Evolutionary conservation across 345 rosid genomes (phyloP), one percentile per base, ranked within the genome.

Genomic region (Gossypium raimondii): DNA sequence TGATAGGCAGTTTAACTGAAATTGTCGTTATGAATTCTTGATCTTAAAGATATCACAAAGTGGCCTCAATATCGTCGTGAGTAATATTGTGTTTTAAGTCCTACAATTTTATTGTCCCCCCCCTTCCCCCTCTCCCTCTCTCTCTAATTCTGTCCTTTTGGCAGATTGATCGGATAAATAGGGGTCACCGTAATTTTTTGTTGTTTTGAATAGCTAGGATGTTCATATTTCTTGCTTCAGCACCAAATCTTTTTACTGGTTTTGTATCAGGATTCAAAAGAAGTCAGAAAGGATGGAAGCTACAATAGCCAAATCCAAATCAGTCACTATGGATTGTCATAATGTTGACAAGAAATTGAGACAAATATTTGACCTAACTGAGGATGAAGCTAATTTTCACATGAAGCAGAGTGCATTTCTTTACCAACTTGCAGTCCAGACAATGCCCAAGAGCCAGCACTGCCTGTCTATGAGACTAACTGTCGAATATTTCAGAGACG

Each of bases 381-480:
- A 90, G 75, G 98, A 90, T 79, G 99, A 95, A 87, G 93, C 98
- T 70, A 85, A 85, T 81, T 93, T 93, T 82, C 90, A 94, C 64
- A 60, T 60, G 64, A 60, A 60, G 64, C 64, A 60, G 64, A 60
- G 64, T 60, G 64, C 41, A 41, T 89, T 84, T 84, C 89, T 89
- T 63, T 88, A 89, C 81, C 96, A 89, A 81, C 87, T 93, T 63
- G 97, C 95, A 43, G 90, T 93, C 57, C 98, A 96, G 79, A 95
- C 97, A 61, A 89, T 90, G 83, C 98, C 98, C 14, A 96, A 90
- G 88, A 88, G 97, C 85, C 97, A 87, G 72, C 97, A 93, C 84
- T 93, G 98, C 87, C 64, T 60, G 41, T 60, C 64, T 2, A 60
- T 60, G 64, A 60, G 64, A 60, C 41, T 60, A 27, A 60, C 84